A percentile compares a stretch with the other conserved stretches of the same genome.
These are phyloP conservation scores for Geosmithia putterillii DNA, from an alignment of 2,329 filamentous ascomycete genomes.

Conservation along the genomic window DNA sequence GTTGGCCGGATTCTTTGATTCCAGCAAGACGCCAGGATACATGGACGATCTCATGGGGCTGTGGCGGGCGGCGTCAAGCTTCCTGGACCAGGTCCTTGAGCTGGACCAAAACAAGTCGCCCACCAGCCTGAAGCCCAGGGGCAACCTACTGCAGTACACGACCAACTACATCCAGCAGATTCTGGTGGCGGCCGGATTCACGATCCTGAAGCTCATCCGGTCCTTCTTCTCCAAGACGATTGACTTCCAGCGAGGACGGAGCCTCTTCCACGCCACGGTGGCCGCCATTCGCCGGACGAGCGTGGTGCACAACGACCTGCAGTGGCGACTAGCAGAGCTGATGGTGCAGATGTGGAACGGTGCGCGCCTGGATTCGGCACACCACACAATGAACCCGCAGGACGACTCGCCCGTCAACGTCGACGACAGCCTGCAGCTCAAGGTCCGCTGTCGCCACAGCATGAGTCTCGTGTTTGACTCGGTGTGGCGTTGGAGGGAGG, in stretches of 20 bases:
- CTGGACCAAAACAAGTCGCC: slow-evolving; percentile 35
- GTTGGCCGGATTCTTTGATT: slow-evolving; percentile 71
- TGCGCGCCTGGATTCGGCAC: slow-evolving; percentile 37
- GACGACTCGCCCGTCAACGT: slow-evolving; percentile 37
- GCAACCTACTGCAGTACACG: slow-evolving; percentile 50
- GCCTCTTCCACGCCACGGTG: slow-evolving; percentile 60
- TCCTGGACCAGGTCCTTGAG: slow-evolving; percentile 53
- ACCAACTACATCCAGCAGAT: slow-evolving; percentile 76
- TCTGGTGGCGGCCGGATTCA: slow-evolving; percentile 70
- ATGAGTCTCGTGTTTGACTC: slow-evolving; percentile 79
- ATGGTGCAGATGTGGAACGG: slow-evolving; percentile 81
- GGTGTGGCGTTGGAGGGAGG: slow-evolving; percentile 76
- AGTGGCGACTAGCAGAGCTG: slow-evolving; percentile 70
- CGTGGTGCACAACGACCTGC: slow-evolving; percentile 65
- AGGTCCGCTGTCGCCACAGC: slow-evolving; percentile 73
- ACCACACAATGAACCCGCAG: slow-evolving; percentile 33
- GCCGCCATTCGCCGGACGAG: slow-evolving; percentile 59
- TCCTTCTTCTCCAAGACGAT: slow-evolving; percentile 65
- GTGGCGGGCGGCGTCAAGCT: slow-evolving; percentile 58
- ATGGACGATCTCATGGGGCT: slow-evolving; percentile 64
- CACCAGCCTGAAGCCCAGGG: slow-evolving; percentile 29
- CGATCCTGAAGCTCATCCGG: slow-evolving; percentile 65
- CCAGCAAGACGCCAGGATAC: slow-evolving; percentile 58
- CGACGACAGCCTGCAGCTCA: slow-evolving; percentile 64
- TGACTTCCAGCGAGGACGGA: slow-evolving; percentile 54